Conservation (phyloP, 2,329 filamentous ascomycete genomes). For the Phialocephala sp. region DNA sequence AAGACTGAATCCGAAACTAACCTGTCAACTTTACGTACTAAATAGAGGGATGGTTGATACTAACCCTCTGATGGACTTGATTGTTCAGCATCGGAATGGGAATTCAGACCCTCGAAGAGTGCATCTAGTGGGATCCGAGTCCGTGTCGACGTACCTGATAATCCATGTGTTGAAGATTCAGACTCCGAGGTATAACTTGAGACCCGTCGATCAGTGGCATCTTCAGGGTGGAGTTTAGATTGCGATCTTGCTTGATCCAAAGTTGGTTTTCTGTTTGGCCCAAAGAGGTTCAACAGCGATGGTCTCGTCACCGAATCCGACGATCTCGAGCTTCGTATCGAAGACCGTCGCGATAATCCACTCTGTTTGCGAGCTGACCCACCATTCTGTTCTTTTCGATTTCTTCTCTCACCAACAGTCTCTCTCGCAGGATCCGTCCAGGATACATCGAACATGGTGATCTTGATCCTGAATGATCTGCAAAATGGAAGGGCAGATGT, state of each 20-base stretch:
- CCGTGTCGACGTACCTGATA: background rate
- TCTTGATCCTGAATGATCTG: background rate
- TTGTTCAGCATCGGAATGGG: conserved; percentile 26
- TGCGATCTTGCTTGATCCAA: conserved; percentile 10
- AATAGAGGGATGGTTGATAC: background rate
- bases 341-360: conserved; percentile 23
- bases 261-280: conserved; percentile 13
- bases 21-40: background rate
- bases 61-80: conserved; percentile 37
- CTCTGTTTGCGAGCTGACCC: conserved; percentile 1
- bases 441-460: conserved; percentile 43
- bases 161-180: conserved; percentile 15
- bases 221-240: background rate
- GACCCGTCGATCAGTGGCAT: conserved; percentile 1
- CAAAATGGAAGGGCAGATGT: background rate
- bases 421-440: conserved; percentile 41
- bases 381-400: conserved; percentile 36
- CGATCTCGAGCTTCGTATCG: conserved; percentile 26
- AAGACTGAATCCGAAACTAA: conserved; percentile 50
- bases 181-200: conserved; percentile 20
- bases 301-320: conserved; percentile 19
- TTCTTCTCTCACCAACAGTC: conserved; percentile 41
- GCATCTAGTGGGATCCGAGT: conserved; percentile 8
- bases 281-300: conserved; percentile 26
- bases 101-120: conserved; percentile 13